phyloP scores from a whole-genome alignment of 331 rosid genomes.

The Arachis monticola region DNA sequence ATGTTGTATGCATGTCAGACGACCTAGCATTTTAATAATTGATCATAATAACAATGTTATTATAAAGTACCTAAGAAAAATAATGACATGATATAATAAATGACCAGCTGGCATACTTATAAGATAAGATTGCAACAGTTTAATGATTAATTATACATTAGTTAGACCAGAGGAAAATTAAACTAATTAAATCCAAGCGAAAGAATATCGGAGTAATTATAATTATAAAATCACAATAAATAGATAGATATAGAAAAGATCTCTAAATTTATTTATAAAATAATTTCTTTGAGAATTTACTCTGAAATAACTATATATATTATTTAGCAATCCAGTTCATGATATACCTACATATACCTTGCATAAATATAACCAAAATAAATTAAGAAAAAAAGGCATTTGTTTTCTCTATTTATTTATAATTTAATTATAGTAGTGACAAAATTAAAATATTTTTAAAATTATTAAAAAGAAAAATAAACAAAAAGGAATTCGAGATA shows the following conservation, averaged over 20 bases:
- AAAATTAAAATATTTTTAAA: too few species aligned
- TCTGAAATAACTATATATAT: too few species aligned
- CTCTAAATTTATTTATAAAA: neutral
- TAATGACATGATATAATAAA: slow-evolving; percentile 1
- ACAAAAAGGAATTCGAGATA: too few species aligned
- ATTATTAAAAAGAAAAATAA: too few species aligned
- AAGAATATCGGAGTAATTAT: slow-evolving; percentile 35
- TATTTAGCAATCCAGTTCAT: too few species aligned
- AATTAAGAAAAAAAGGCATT: too few species aligned
- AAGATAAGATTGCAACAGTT: slow-evolving; percentile 31
- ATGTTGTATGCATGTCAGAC: slow-evolving; percentile 38
- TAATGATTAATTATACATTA: slow-evolving; percentile 27
- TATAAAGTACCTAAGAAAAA: slow-evolving; percentile 23
- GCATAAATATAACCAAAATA: too few species aligned
- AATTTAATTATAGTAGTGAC: too few species aligned
- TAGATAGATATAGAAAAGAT: neutral
- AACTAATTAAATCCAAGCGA: slow-evolving; percentile 26
- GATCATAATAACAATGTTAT: slow-evolving; percentile 23
- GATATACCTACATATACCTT: too few species aligned
- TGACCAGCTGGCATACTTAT: slow-evolving; percentile 38
- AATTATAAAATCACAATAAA: slow-evolving; percentile 4
- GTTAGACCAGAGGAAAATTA: slow-evolving; percentile 16
- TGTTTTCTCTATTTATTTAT: too few species aligned
- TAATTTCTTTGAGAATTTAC: too few species aligned
- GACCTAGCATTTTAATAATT: slow-evolving; percentile 36